A percentile compares a stretch with the other conserved stretches of the same genome.
Conservation (phyloP, 169 alveolate species). For the Sarcocystis neurona region DNA sequence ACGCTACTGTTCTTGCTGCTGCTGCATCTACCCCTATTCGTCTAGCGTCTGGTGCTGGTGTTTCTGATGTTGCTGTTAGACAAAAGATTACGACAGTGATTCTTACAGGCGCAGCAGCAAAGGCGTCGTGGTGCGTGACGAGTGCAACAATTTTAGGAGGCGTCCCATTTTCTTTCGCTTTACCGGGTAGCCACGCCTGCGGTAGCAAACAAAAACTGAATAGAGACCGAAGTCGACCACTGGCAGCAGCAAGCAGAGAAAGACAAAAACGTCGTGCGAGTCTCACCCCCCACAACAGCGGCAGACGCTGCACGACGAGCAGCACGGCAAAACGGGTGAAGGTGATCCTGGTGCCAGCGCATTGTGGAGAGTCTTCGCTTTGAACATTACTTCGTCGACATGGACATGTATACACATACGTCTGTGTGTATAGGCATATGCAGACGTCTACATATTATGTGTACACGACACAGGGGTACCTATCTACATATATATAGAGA, state of each 20-base stretch:
- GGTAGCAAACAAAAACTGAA: neutral
- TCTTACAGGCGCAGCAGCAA: slow-evolving; percentile 19
- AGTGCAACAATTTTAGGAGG: neutral
- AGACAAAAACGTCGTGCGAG: neutral
- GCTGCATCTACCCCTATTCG: no score
- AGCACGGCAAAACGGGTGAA: neutral
- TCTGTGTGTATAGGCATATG: no score
- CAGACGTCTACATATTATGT: no score
- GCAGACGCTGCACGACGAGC: neutral
- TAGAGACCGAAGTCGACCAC: neutral
- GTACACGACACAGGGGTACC: no score
- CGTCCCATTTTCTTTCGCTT: neutral
- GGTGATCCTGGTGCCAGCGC: neutral
- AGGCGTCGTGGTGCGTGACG: neutral
- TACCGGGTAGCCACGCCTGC: slow-evolving; percentile 29
- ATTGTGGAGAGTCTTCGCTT: neutral
- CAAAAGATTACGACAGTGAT: no score
- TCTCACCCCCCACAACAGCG: neutral
- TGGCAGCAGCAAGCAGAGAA: neutral
- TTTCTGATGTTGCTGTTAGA: no score
- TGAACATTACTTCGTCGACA: neutral
- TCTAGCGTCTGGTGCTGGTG: no score
- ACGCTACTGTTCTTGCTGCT: no score
- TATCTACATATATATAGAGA: neutral
- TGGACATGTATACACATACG: neutral